phyloP scores from a whole-genome alignment of 306 rosid genomes.

The Prunus padus region DNA sequence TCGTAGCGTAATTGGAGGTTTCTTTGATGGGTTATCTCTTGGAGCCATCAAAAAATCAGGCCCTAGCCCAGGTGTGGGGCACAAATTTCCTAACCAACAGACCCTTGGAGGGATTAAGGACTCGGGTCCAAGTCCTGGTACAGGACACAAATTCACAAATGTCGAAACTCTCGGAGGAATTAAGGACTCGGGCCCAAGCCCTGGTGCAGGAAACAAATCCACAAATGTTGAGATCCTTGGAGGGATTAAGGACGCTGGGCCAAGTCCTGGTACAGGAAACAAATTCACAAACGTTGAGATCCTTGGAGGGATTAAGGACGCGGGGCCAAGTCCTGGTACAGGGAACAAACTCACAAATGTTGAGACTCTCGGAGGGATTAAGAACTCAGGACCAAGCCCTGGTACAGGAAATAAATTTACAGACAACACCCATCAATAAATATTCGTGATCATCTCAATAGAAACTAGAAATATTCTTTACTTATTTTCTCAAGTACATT shows the following conservation, averaged over 20 bases:
- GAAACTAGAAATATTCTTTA: neutral
- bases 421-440: neutral
- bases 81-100: constrained; percentile 20
- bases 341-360: constrained; percentile 2
- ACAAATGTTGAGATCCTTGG: neutral
- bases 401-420: constrained; percentile 9
- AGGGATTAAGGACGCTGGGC: neutral
- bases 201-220: constrained; percentile 25
- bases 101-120: constrained; percentile 38
- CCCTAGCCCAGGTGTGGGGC: constrained; percentile 36
- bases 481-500: neutral
- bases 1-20: constrained; percentile 20
- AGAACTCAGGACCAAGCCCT: constrained; percentile 29
- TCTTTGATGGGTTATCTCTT: constrained; percentile 46
- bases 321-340: neutral
- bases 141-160: neutral
- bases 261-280: neutral
- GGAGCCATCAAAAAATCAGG: no score
- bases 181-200: constrained; percentile 43
- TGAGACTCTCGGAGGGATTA: constrained; percentile 23
- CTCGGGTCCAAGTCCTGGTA: neutral
- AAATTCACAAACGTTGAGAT: neutral
- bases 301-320: neutral
- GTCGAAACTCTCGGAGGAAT: constrained; percentile 31
- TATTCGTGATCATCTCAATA: neutral